A percentile compares a stretch with the other conserved stretches of the same genome.
Evolutionary conservation across 148 eudicot species (phyloP).

Genomic region (Hydrangea macrophylla): DNA sequence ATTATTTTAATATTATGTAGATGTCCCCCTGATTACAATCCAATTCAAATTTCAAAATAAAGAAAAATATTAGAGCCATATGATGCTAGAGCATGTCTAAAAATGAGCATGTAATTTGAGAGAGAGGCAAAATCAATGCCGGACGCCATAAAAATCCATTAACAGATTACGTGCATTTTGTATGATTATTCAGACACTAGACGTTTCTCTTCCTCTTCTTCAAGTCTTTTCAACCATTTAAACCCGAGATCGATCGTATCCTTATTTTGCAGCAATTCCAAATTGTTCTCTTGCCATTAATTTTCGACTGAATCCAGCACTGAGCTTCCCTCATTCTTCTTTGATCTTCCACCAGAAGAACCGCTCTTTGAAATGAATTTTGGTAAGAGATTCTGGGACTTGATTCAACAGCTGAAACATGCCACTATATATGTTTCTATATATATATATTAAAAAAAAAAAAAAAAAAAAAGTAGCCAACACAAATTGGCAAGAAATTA

Average conservation of each 20-base stretch:
- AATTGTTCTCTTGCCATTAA: conserved; percentile 84
- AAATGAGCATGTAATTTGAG: too few relatives aligned
- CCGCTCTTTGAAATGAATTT: conserved; percentile 44
- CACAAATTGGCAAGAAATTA: not conserved
- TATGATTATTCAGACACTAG: conserved; percentile 5
- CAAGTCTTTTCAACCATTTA: conserved; percentile 74
- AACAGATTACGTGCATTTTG: too few relatives aligned
- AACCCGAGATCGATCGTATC: conserved; percentile 92
- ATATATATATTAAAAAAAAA: not conserved
- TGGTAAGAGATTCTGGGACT: conserved; percentile 65
- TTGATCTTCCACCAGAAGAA: conserved; percentile 21
- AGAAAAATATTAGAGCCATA: too few relatives aligned
- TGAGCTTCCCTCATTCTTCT: conserved; percentile 25
- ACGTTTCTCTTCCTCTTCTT: conserved; percentile 73
- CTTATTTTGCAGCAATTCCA: conserved; percentile 76
- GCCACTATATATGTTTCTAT: not conserved
- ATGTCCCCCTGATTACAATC: too few relatives aligned
- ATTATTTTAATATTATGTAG: too few relatives aligned
- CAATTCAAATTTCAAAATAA: too few relatives aligned
- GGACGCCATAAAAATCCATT: too few relatives aligned
- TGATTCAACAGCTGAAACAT: conserved; percentile 49
- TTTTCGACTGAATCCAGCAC: conserved; percentile 36
- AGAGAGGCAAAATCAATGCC: too few relatives aligned
- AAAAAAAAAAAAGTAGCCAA: not conserved
- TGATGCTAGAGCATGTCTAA: too few relatives aligned